Evolutionary conservation across 495 filamentous ascomycete genomes (phyloP), one percentile per base, ranked within the genome.

Genomic region (Trichoderma gamsii): DNA sequence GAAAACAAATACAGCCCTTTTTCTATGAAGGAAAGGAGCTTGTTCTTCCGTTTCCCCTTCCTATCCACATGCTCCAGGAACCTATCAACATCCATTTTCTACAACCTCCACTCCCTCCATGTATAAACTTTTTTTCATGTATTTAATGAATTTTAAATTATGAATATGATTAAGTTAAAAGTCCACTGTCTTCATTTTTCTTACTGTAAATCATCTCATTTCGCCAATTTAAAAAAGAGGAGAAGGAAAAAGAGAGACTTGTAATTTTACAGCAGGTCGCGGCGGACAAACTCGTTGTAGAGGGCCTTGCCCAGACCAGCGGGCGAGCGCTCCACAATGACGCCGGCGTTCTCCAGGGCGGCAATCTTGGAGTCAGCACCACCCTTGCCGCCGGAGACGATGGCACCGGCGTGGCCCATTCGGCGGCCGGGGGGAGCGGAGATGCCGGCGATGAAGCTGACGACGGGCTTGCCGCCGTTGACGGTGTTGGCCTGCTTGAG

Each of bases 351-450:
- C 82, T 98, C 91, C 43, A 99, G 87, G 68, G 95, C 95, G 73
- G 86, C 80, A 79, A 99, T 99, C 88, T 99, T 99, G 70, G 92
- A 96, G 81, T 97, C 90, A 66, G 95, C 95, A 76, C 91, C 95
- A 75, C 95, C 95, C 87, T 97, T 97, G 69, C 95, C 95, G 73
- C 95, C 95, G 72, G 90, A 90, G 64, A 99, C 93, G 76, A 99
- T 99, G 74, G 95, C 95, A 82, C 90, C 95, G 72, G 95, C 95
- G 84, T 99, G 95, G 71, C 95, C 95, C 95, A 98, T 99, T 76
- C 95, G 89, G 75, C 95, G 86, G 76, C 95, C 95, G 49, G 95
- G 93, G 67, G 95, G 95, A 69, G 95, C 95, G 68, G 90, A 93
- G 80, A 99, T 97, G 81, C 95, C 95, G 71, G 95, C 95, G 75